Base-by-base conservation (phyloP, 805 yeast genomes). In the Schizosaccharomyces japonicus region DNA sequence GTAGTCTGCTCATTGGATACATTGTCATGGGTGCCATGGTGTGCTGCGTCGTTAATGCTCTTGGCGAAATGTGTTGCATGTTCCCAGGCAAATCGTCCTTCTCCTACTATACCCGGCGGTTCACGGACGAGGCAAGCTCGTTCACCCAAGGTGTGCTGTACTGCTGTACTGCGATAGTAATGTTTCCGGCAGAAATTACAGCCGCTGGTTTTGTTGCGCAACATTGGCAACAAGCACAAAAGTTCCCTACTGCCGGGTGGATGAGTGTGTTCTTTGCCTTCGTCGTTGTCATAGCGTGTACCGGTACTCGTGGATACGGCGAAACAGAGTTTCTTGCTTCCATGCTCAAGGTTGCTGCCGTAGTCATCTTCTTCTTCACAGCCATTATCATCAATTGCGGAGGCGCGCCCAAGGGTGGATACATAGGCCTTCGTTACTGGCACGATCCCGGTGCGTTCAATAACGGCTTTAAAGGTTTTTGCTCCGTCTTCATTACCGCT, bases 391-490 rank as follows among this genome's bases (percentile, higher is more conserved):
- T 80, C 51, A 76, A 78, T 63, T 53, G 55, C 19, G 93, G 93
- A 50, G 93, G 90, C 48, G 80, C 76, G 27, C 85, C 87, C 52
- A 67, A 68, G 39, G 77, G 76, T 55, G 84, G 78, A 54, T 69
- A 87, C 60, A 61, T 72, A 30, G 87, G 85, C 1, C 79, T 77
- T 63, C 68, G 80, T 55, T 78, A 59, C 50, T 78, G 82, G 81
- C 59, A 66, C 40, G 57, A 72, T 51, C 83, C 84, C 0, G 85
- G 84, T 51, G 78, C 82, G 0, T 78, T 68, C 54, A 70, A 73
- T 10, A 64, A 68, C 55, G 74, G 70, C 3, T 72, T 75, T 58
- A 75, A 76, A 57, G 81, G 81, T 48, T 69, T 76, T 39, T 69
- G 75, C 52, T 65, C 77, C 0, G 78, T 74, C 5, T 72, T 76